Evolutionary conservation across 306 rosid genomes (phyloP), one percentile per base, ranked within the genome.

Genomic region (Luffa acutangula): DNA sequence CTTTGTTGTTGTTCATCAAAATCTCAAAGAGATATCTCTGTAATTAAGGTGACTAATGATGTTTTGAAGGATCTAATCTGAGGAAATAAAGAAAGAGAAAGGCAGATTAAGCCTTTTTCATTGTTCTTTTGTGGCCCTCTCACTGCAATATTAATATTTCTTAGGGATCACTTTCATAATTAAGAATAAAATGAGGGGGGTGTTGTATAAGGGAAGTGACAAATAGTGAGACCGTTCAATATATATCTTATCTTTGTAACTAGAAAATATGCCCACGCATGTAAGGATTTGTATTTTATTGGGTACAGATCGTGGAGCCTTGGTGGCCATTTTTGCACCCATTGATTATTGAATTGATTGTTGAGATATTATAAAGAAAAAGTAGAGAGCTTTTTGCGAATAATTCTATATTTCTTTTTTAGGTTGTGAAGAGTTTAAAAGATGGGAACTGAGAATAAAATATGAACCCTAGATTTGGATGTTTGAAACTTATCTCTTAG

Each of bases 21-120:
- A 72, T 75, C 78, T 75, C 78, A 70, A 43, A 73, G 78, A 75
- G 63, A 33, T 33, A n/a, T 75, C 20, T 75, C 3, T 75, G 78
- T 75, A 75, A 75, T 52, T 75, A 75, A 75, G 13, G 31, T 75
- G 48, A 52, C 62, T 75, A 75, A 31, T 49, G 78, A 75, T 52
- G 78, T 75, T 75, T 75, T 52, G 63, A 48, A 75, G 14, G 4
- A 70, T 21, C 56, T 70, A 45, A 33, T 75, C 59, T 7, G 59
- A 20, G 11, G 63, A 75, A 75, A 75, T 75, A 75, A 75, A 52
- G 13, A 34, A 73, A 73, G 78, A 34, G 78, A 31, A 75, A 25
- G 25, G 78, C 25, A 73, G 60, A 14, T 73, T 11, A 25, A 73
- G 43, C 60, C 78, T 33, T 52, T 34, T 9, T 34, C 78, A 51